Evolutionary conservation across 2,329 filamentous ascomycete species (phyloP).

Genomic region (Pseudocercospora fuligena): DNA sequence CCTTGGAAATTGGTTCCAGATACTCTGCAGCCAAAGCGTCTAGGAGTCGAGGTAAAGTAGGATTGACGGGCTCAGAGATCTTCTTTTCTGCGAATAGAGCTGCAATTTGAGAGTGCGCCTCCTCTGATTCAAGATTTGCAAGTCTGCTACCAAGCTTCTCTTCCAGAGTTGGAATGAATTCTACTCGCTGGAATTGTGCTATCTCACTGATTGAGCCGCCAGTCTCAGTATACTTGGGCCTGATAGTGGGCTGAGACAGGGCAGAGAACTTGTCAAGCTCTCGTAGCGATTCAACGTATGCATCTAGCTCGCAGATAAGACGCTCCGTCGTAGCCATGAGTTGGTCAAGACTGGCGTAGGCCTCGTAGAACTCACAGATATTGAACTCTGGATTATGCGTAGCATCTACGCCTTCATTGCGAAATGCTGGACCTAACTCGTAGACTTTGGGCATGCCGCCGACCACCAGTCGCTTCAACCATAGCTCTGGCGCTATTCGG

Average conservation of each 20-base stretch:
- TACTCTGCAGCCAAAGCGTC: conserved; percentile 78
- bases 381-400: conserved; percentile 98
- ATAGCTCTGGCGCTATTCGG: conserved; percentile 90
- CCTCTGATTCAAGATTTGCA: conserved; percentile 55
- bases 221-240: neutral
- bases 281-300: neutral
- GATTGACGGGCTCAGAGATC: conserved; percentile 56
- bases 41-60: conserved; percentile 71
- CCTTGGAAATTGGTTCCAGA: conserved; percentile 75
- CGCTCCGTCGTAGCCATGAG: conserved; percentile 77
- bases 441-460: conserved; percentile 88
- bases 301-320: conserved; percentile 56
- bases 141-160: conserved; percentile 66
- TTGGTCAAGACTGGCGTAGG: conserved; percentile 76
- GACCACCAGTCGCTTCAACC: conserved; percentile 88
- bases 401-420: conserved; percentile 84
- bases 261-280: conserved; percentile 9
- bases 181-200: conserved; percentile 63
- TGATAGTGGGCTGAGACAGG: conserved; percentile 1
- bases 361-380: conserved; percentile 95
- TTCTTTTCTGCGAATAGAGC: conserved; percentile 58
- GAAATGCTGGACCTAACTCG: conserved; percentile 89
- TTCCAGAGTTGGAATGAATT: conserved; percentile 84
- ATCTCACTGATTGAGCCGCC: conserved; percentile 1
- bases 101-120: conserved; percentile 61